These are phyloP conservation scores for Phytophthora pistaciae DNA, from an alignment of 352 stramenopile species.

Conservation along the genomic window DNA sequence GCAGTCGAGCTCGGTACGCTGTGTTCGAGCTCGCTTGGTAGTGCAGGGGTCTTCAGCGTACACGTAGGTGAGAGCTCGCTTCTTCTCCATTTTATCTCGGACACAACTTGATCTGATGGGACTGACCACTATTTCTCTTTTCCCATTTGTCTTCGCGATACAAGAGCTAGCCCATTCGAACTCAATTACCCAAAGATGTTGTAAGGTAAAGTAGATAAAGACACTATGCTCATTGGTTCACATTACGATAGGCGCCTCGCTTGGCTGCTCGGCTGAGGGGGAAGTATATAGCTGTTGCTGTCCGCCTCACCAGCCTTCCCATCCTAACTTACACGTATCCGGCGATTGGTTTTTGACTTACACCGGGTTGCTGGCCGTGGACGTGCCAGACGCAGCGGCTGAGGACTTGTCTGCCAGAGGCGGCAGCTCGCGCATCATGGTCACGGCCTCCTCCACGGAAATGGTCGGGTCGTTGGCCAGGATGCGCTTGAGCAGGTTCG, in stretches of 20 bases:
- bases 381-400: slow-evolving; percentile 1
- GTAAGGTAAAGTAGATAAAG: not conserved
- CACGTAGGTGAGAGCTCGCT: not conserved
- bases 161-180: too few species aligned
- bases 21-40: too few species aligned
- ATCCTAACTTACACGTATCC: slow-evolving; percentile 15
- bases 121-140: not conserved
- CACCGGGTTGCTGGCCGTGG: slow-evolving; percentile 13
- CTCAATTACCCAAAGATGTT: too few species aligned
- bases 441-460: slow-evolving; percentile 10
- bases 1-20: too few species aligned
- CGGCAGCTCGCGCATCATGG: slow-evolving; percentile 7
- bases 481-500: slow-evolving; percentile 11
- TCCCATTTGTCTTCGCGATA: too few species aligned
- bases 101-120: not conserved
- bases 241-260: slow-evolving; percentile 1
- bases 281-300: not conserved
- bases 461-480: slow-evolving; percentile 15
- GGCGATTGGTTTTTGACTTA: not conserved
- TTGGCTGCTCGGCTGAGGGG: slow-evolving; percentile 2
- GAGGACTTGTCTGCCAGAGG: slow-evolving; percentile 12
- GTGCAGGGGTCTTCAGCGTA: not conserved
- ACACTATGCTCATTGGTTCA: not conserved
- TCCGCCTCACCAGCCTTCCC: not conserved
- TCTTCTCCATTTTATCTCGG: not conserved